A percentile compares a stretch with the other conserved stretches of the same genome.
Evolutionary conservation across 768 basidiomycete species (phyloP).

Genomic region (Phanerochaete carnosa): DNA sequence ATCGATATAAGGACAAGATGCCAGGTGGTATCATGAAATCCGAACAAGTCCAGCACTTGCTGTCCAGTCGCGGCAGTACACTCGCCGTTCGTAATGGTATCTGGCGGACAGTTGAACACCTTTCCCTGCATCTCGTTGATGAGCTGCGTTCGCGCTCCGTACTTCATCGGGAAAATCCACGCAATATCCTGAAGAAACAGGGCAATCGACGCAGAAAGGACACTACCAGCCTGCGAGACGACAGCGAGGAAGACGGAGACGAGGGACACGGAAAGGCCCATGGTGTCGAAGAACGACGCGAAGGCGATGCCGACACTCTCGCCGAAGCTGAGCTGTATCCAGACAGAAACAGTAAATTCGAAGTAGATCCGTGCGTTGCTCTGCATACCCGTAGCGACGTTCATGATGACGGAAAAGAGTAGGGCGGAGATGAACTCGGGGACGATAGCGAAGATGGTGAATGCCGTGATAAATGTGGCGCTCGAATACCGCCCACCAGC

Average conservation of each 20-base stretch:
- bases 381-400: constrained; percentile 13
- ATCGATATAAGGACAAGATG: neutral
- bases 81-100: constrained; percentile 7
- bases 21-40: constrained; percentile 9
- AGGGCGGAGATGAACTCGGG: constrained; percentile 17
- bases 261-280: constrained; percentile 11
- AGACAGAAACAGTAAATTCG: constrained; percentile 8
- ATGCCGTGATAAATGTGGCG: constrained; percentile 31
- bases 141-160: constrained; percentile 6
- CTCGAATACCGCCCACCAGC: constrained; percentile 34
- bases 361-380: constrained; percentile 14
- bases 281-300: constrained; percentile 13
- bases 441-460: constrained; percentile 20
- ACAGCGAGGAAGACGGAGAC: constrained; percentile 9
- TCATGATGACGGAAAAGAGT: constrained; percentile 14
- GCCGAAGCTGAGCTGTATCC: constrained; percentile 13
- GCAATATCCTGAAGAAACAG: constrained; percentile 10
- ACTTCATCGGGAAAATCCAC: constrained; percentile 14
- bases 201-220: constrained; percentile 7
- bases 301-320: constrained; percentile 16
- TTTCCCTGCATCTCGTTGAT: constrained; percentile 11
- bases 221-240: constrained; percentile 1
- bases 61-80: constrained; percentile 9
- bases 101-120: constrained; percentile 9
- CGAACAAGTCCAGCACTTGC: constrained; percentile 14